Evolutionary conservation across 202 grass and related monocot species (phyloP), one percentile per base, ranked within the genome.

Genomic region (Schoenoplectus triqueter): DNA sequence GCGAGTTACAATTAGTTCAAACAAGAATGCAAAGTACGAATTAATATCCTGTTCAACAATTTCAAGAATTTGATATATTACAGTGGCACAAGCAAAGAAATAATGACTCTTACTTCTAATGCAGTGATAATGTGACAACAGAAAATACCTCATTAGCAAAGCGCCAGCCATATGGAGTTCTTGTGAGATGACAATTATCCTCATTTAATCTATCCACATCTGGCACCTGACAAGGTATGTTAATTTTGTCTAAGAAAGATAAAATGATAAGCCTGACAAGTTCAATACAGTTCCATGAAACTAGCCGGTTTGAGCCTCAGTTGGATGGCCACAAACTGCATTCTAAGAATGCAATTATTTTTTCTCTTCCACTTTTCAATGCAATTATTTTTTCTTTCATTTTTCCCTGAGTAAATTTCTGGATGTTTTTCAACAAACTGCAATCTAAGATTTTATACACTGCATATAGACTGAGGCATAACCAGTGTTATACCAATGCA

Each of bases 11-110:
- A 98, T 93, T 81, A 98, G 81, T 86, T 93, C 89, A 86, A 98
- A 98, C 86, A 98, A 63, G 76, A 93, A 95, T 0, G 91, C 95
- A 5, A 98, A 85, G 84, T 92, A 98, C 5, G 87, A 88, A 82
- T 95, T 98, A 79, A 98, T 89, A 6, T 93, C 91, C 92, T 98
- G 92, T 50, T 81, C 78, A 85, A 85, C 18, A 82, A 87, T 69
- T 69, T 69, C 15, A 83, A 82, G 46, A 19, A 3, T 66, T 81
- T 82, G 40, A 80, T 20, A 51, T 8, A 78, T 78, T 41, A 41
- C 52, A 59, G 51, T 40, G 42, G 21, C 64, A 70, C 6, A 85
- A 86, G 56, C 45, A 80, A 31, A 86, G 7, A 86, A 81, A 45
- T 80, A 60, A 61, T 5, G 31, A 14, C 6, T 2, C 0, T 52